phyloP scores from a whole-genome alignment of 164 flowering plant species.

The Nelumbo lutea region DNA sequence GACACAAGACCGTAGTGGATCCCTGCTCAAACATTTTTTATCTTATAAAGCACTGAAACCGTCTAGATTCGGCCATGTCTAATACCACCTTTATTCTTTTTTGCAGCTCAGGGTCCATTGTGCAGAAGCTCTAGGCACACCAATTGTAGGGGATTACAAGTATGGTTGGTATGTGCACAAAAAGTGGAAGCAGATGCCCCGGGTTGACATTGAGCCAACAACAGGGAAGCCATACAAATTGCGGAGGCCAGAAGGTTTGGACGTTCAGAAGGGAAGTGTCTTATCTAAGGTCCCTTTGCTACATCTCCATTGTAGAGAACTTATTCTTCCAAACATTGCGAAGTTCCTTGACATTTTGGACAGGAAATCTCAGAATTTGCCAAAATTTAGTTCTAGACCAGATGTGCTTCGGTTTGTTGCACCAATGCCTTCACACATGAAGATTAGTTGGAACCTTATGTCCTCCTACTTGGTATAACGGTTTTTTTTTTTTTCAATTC shows the following conservation, averaged over 20 bases:
- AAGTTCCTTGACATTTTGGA: slow-evolving; percentile 39
- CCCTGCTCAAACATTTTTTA: no score
- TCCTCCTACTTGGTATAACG: slow-evolving; percentile 70
- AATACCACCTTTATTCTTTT: not conserved
- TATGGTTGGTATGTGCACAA: slow-evolving; percentile 83
- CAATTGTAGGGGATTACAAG: slow-evolving; percentile 88
- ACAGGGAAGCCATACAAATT: slow-evolving; percentile 71
- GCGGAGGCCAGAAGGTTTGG: slow-evolving; percentile 70
- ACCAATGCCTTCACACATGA: slow-evolving; percentile 88
- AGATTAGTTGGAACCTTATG: slow-evolving; percentile 96
- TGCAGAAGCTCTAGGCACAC: slow-evolving; percentile 89
- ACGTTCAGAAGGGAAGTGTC: slow-evolving; percentile 91
- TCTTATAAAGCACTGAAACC: no score
- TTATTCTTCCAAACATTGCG: slow-evolving; percentile 74
- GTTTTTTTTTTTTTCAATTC: not conserved
- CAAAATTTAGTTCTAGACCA: slow-evolving; percentile 24
- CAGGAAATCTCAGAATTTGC: slow-evolving; percentile 7
- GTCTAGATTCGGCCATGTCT: not conserved
- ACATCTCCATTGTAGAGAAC: slow-evolving; percentile 84
- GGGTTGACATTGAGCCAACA: slow-evolving; percentile 60
- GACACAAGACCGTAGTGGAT: no score
- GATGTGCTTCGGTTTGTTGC: slow-evolving; percentile 82
- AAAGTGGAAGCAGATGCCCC: slow-evolving; percentile 81
- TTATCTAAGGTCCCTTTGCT: slow-evolving; percentile 79
- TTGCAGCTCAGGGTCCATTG: slow-evolving; percentile 89